A percentile compares a stretch with the other conserved stretches of the same genome.
phyloP scores from a whole-genome alignment of 805 yeast genomes.

The Lachancea thermotolerans region DNA sequence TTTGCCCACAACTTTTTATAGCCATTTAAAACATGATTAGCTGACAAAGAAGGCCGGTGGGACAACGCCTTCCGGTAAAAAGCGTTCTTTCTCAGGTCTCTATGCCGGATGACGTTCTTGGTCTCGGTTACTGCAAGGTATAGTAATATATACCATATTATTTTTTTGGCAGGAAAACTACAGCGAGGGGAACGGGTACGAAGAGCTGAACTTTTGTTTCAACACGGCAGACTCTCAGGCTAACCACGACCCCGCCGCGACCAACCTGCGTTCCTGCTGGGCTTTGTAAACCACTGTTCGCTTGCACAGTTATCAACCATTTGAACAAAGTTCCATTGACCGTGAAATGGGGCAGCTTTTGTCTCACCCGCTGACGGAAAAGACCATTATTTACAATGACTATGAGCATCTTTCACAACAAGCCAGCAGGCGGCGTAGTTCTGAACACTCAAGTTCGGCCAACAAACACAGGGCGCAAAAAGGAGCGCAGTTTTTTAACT shows the following conservation, averaged over 20 bases:
- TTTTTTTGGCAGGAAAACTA: no score
- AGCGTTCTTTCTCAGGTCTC: no score
- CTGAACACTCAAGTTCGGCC: not conserved
- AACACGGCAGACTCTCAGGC: not conserved
- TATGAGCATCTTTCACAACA: slow-evolving; percentile 21
- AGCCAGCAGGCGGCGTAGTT: not conserved
- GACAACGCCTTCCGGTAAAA: no score
- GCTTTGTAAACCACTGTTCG: no score
- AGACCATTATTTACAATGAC: slow-evolving; percentile 42
- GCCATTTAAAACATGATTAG: not conserved
- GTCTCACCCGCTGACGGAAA: slow-evolving; percentile 70
- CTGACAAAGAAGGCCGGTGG: no score
- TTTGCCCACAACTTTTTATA: not conserved
- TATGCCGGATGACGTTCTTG: no score
- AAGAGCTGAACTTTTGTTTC: not conserved
- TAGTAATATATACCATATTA: no score
- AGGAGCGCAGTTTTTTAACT: slow-evolving; percentile 40
- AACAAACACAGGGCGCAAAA: slow-evolving; percentile 8
- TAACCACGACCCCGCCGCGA: not conserved
- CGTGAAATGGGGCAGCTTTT: slow-evolving; percentile 60
- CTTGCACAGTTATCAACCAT: no score
- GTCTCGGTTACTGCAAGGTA: no score
- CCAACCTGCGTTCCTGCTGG: no score
- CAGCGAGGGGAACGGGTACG: not conserved
- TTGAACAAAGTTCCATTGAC: not conserved